Conservation (phyloP, 2,329 filamentous ascomycete genomes). For the Balansia obtecta region DNA sequence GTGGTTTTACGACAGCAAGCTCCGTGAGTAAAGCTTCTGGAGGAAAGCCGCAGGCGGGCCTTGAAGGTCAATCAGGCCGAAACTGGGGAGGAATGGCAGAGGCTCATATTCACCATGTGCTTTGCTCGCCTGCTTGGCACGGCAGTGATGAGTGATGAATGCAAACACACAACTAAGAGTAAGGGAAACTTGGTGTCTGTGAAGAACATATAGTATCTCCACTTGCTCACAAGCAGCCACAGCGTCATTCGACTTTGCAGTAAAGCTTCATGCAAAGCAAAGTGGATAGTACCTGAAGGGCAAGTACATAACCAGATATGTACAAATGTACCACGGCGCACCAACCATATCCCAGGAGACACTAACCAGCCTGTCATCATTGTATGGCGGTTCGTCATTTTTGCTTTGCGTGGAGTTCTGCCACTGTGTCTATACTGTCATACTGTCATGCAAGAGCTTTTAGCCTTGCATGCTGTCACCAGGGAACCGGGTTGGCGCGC, state of each 20-base stretch:
- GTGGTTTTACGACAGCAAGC: not conserved
- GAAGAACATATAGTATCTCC: slow-evolving; percentile 1
- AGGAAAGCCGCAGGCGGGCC: not conserved
- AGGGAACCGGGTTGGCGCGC: too few relatives aligned
- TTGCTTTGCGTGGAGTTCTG: too few relatives aligned
- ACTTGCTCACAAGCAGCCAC: not conserved
- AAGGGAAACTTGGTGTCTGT: not conserved
- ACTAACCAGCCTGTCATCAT: too few relatives aligned
- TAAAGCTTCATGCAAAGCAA: not conserved
- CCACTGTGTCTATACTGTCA: too few relatives aligned
- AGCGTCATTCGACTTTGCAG: not conserved
- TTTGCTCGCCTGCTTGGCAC: not conserved
- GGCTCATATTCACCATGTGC: not conserved
- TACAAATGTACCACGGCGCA: too few relatives aligned
- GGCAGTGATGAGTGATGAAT: not conserved
- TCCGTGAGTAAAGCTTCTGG: too few relatives aligned
- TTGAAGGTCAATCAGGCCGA: not conserved
- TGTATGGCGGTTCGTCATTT: too few relatives aligned
- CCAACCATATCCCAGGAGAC: too few relatives aligned
- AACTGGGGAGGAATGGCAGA: not conserved
- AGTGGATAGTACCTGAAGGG: slow-evolving; percentile 1
- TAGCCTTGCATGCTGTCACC: too few relatives aligned
- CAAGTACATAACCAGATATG: not conserved
- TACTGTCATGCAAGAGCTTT: too few relatives aligned
- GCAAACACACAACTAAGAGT: not conserved